Evolutionary conservation across 495 filamentous ascomycete genomes (phyloP), one percentile per base, ranked within the genome.

Genomic region (Durotheca rogersii): DNA sequence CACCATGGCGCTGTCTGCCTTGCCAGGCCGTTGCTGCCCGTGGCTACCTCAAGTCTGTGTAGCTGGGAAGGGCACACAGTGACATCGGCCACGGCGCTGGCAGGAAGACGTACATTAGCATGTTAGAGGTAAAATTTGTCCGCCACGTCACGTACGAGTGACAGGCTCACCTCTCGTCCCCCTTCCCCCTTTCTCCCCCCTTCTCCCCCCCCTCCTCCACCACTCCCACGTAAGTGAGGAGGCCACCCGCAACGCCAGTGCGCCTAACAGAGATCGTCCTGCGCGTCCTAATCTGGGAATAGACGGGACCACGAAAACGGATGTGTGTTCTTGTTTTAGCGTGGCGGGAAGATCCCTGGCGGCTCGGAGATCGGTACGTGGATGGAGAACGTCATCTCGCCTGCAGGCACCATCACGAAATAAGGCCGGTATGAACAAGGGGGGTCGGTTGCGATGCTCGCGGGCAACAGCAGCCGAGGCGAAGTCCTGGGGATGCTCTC

Each of bases 401-500:
- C 37, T n/a, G 31, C 35, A 47, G 47, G 45, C 46, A 37, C 14
- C 47, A 23, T 47, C 41, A 43, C 37, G 50, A 29, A 43, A 30
- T 53, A 32, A 31, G 21, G 19, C 19, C n/a, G n/a, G n/a, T n/a
- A n/a, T n/a, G n/a, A n/a, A n/a, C n/a, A n/a, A n/a, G n/a, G n/a
- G n/a, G n/a, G n/a, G n/a, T n/a, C n/a, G n/a, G n/a, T n/a, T n/a
- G n/a, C n/a, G n/a, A n/a, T n/a, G n/a, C n/a, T n/a, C n/a, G 49
- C 32, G 41, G 46, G 46, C 41, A 14, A 50, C 50, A 33, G 44
- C 36, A 23, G 33, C 14, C 50, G 49, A 58, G 50, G 54, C 43
- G 55, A 58, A 54, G 54, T 44, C 32, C 31, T 32, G 50, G 56
- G 56, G 49, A 47, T 45, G 33, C 49, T 41, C 36, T 41, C 30